Evolutionary conservation across 1,139 yeast species (phyloP).

Genomic region (Yamadazyma aaseri): DNA sequence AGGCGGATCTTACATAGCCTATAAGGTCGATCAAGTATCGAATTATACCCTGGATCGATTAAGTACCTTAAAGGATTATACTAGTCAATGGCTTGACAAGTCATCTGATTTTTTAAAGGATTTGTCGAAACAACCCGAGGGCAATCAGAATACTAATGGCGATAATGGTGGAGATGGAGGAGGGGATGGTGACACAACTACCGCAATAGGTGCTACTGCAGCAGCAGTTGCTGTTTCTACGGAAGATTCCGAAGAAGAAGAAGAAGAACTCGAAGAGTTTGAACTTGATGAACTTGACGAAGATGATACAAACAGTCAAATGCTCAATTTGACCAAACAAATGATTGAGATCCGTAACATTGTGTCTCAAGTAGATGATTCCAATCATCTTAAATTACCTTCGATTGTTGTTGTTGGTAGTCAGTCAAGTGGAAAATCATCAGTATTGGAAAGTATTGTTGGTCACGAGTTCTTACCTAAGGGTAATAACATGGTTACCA

Average conservation of each 20-base stretch:
- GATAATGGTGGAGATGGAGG: slow-evolving; percentile 30
- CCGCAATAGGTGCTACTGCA: slow-evolving; percentile 46
- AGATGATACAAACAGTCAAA: slow-evolving; percentile 64
- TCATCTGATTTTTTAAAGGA: slow-evolving; percentile 42
- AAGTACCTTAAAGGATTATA: slow-evolving; percentile 56
- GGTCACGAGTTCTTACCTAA: slow-evolving; percentile 94
- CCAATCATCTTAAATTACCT: slow-evolving; percentile 79
- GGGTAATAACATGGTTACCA: slow-evolving; percentile 93
- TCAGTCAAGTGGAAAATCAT: slow-evolving; percentile 94
- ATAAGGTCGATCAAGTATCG: slow-evolving; percentile 87
- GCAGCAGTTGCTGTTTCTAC: slow-evolving; percentile 44
- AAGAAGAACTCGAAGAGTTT: slow-evolving; percentile 29
- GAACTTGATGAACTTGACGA: slow-evolving; percentile 42
- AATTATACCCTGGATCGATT: slow-evolving; percentile 67
- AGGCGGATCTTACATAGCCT: slow-evolving; percentile 88
- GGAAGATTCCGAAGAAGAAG: slow-evolving; percentile 30
- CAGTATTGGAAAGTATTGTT: slow-evolving; percentile 89
- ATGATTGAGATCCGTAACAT: slow-evolving; percentile 94
- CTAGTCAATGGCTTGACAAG: slow-evolving; percentile 45
- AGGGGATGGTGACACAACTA: slow-evolving; percentile 33
- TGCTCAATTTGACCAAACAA: slow-evolving; percentile 83
- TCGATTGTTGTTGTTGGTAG: slow-evolving; percentile 97
- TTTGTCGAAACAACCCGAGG: slow-evolving; percentile 11
- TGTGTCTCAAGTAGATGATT: slow-evolving; percentile 71
- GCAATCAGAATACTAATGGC: slow-evolving; percentile 18